Base-by-base conservation (phyloP, 192 early-diverging fungal genomes). In the Coemansia sp. region DNA sequence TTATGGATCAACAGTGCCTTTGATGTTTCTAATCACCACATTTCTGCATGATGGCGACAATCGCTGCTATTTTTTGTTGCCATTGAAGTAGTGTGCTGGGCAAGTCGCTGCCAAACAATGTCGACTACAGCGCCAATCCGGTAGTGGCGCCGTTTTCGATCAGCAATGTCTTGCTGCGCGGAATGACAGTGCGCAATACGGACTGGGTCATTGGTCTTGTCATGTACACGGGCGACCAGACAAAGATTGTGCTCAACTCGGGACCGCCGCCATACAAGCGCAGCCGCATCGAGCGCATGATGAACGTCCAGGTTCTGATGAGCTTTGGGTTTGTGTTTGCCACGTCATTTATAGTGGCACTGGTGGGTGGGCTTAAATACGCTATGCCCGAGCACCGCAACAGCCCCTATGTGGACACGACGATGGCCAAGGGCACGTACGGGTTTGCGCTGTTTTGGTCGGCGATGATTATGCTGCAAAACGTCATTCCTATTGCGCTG, bases 211-310 rank as follows among this genome's bases (percentile, higher is more conserved):
- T 95, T 67, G 94, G 91, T 11, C 76, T 95, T 41, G 93, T 87
- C 0, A 70, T 95, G 15, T 98, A 88, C 70, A 95, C 95, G 9
- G 97, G 97, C 18, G 70, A 83, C 58, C 95, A 99, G 17, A 91
- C 94, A 27, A 98, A 98, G 70, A 93, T 99, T 41, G 92, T 96
- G 90, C 71, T 96, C 55, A 99, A 99, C 70, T 87, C 92, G 4
- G 94, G 95, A n/a, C 83, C 83, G 41, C 96, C 95, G 1, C 95
- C 95, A 8, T 90, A 87, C 48, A 99, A 98, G 70, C 89, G 93
- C 36, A 91, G 90, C 74, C 83, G 87, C 40, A 92, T 97, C 59
- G 94, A 95, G 72, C 85, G 89, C 58, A 90, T 91, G 60, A 91
- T 95, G 62, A 98, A 96, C 79, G 88, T 90, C 42, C 90, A 93